phyloP scores from a whole-genome alignment of 805 yeast species.

The Ogataea corticis region DNA sequence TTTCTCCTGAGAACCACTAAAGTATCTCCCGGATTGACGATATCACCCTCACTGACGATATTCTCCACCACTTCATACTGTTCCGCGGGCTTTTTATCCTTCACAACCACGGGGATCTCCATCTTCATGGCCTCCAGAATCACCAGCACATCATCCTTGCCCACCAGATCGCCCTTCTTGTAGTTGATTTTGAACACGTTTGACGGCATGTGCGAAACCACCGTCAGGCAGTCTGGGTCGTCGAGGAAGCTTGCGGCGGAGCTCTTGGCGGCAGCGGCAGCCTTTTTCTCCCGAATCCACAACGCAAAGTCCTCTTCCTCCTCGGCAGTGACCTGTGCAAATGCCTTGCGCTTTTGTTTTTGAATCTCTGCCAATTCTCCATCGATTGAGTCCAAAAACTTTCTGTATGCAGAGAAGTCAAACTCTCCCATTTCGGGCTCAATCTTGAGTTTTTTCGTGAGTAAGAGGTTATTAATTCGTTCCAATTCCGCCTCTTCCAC shows the following conservation, averaged over 20 bases:
- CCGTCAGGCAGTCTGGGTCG: constrained; percentile 73
- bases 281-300: constrained; percentile 45
- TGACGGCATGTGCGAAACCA: constrained; percentile 89
- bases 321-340: constrained; percentile 76
- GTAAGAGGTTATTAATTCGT: constrained; percentile 30
- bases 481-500: constrained; percentile 33
- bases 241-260: constrained; percentile 1
- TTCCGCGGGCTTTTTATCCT: constrained; percentile 59
- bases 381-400: constrained; percentile 30
- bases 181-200: constrained; percentile 95
- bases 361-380: constrained; percentile 27
- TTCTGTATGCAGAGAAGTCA: constrained; percentile 34
- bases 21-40: constrained; percentile 94
- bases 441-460: constrained; percentile 32
- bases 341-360: constrained; percentile 57
- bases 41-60: constrained; percentile 83
- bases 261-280: constrained; percentile 33
- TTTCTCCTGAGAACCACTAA: constrained; percentile 59
- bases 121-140: constrained; percentile 98
- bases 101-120: constrained; percentile 52
- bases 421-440: constrained; percentile 32
- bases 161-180: constrained; percentile 71
- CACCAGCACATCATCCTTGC: constrained; percentile 72
- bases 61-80: constrained; percentile 71
- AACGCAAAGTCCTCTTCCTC: constrained; percentile 61